Percentiles rank a stretch among this genome's conserved stretches.
Conservation (phyloP, 2,329 filamentous ascomycete species). For the Sclerotiophoma versabilis region DNA sequence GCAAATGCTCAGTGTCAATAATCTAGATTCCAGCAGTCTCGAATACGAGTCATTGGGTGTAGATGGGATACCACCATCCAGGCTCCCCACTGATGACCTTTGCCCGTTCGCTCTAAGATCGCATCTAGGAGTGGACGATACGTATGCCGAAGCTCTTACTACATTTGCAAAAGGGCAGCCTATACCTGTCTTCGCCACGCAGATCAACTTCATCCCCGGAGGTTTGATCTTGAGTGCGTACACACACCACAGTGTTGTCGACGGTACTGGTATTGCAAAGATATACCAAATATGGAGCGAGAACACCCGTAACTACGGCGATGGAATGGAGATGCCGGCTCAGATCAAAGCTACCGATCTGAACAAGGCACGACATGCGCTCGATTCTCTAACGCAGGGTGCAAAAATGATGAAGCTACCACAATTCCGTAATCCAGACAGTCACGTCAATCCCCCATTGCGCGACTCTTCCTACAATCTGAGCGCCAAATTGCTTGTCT, state of each 20-base stretch:
- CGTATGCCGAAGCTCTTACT: conserved; percentile 16
- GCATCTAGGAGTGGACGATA: conserved; percentile 23
- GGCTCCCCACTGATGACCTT: conserved; percentile 17
- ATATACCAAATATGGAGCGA: conserved; percentile 25
- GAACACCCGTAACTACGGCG: background rate
- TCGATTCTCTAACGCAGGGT: background rate
- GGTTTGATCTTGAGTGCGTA: conserved; percentile 39
- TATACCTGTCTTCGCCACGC: conserved; percentile 29
- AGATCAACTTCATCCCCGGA: conserved; percentile 36
- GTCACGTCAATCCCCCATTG: background rate
- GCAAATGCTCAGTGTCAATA: background rate
- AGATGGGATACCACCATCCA: conserved; percentile 17
- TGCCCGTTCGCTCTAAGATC: conserved; percentile 19
- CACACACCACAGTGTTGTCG: conserved; percentile 32
- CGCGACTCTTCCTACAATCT: background rate
- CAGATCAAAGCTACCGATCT: background rate
- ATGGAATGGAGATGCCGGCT: background rate
- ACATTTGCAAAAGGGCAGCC: conserved; percentile 14
- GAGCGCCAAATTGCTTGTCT: conserved; percentile 4
- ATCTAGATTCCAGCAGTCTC: background rate
- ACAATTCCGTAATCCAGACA: background rate
- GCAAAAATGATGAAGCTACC: background rate
- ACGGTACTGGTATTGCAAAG: conserved; percentile 24
- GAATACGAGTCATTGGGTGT: background rate
- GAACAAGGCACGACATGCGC: background rate